Evolutionary conservation across 768 basidiomycete species (phyloP).

Genomic region (Chalciporus piperatus): DNA sequence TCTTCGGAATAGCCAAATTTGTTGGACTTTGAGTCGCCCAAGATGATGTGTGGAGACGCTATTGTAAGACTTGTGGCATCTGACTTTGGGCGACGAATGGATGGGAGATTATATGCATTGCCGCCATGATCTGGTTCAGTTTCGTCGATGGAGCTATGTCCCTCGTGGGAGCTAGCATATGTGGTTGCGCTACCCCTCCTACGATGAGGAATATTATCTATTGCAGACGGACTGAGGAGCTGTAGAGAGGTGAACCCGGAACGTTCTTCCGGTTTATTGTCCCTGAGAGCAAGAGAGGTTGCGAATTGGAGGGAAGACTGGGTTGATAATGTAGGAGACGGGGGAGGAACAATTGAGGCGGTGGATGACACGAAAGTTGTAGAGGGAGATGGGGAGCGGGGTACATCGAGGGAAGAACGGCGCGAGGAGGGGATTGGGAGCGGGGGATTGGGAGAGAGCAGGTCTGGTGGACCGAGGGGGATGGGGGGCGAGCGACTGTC

Average conservation of each 20-base stretch:
- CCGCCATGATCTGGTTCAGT: conserved; percentile 48
- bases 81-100: conserved; percentile 35
- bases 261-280: conserved; percentile 62
- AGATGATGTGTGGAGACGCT: conserved; percentile 37
- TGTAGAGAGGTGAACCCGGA: conserved; percentile 51
- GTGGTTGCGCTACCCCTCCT: conserved; percentile 62
- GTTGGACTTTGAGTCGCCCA: conserved; percentile 33
- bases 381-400: conserved; percentile 30
- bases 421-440: background rate
- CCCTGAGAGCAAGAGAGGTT: conserved; percentile 56
- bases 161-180: conserved; percentile 42
- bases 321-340: conserved; percentile 74
- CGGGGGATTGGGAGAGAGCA: conserved; percentile 23
- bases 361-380: conserved; percentile 35
- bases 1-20: conserved; percentile 10
- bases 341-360: conserved; percentile 45
- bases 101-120: conserved; percentile 24
- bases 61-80: conserved; percentile 34
- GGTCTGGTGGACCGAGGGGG: conserved; percentile 5
- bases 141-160: conserved; percentile 36
- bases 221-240: conserved; percentile 43
- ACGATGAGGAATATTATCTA: conserved; percentile 37
- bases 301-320: conserved; percentile 60
- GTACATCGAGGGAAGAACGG: conserved; percentile 30
- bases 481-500: background rate